Conservation (phyloP, 352 stramenopile genomes). For the Phytophthora rubi region DNA sequence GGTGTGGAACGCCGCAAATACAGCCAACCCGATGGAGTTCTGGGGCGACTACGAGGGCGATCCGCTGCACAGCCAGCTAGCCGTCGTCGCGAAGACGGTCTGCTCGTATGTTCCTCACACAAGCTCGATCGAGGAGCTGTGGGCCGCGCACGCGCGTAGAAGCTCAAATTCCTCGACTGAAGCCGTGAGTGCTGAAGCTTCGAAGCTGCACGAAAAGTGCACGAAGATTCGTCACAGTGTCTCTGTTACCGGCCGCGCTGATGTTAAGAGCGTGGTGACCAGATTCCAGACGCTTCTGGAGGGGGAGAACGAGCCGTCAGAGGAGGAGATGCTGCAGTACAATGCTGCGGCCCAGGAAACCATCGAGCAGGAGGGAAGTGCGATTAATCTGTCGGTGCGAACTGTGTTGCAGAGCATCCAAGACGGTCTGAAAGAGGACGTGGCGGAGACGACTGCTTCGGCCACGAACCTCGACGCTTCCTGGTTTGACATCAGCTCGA, state of each 20-base stretch:
- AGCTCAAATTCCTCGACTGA: neutral
- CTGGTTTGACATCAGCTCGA: constrained; percentile 40
- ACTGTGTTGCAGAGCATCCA: constrained; percentile 33
- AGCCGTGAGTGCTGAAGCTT: neutral
- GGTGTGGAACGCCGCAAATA: constrained; percentile 45
- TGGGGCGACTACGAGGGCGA: constrained; percentile 50
- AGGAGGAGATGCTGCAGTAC: constrained; percentile 30
- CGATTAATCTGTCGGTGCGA: constrained; percentile 21
- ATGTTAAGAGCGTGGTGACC: constrained; percentile 19
- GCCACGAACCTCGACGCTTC: constrained; percentile 32
- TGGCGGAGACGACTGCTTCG: constrained; percentile 5
- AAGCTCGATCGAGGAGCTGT: constrained; percentile 39
- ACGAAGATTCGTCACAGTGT: constrained; percentile 35
- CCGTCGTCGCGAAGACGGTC: constrained; percentile 35
- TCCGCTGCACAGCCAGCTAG: constrained; percentile 39
- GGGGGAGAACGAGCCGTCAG: constrained; percentile 16
- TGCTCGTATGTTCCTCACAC: constrained; percentile 42
- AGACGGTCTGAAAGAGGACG: constrained; percentile 32
- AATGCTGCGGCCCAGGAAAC: constrained; percentile 1
- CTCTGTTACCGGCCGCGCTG: constrained; percentile 5
- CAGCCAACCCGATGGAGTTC: constrained; percentile 41
- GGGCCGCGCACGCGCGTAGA: constrained; percentile 16
- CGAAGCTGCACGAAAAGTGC: constrained; percentile 29
- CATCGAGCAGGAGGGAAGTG: constrained; percentile 10
- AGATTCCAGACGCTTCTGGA: constrained; percentile 31